Conservation (phyloP, 2,329 filamentous ascomycete species). For the Dactylellina cionopaga region DNA sequence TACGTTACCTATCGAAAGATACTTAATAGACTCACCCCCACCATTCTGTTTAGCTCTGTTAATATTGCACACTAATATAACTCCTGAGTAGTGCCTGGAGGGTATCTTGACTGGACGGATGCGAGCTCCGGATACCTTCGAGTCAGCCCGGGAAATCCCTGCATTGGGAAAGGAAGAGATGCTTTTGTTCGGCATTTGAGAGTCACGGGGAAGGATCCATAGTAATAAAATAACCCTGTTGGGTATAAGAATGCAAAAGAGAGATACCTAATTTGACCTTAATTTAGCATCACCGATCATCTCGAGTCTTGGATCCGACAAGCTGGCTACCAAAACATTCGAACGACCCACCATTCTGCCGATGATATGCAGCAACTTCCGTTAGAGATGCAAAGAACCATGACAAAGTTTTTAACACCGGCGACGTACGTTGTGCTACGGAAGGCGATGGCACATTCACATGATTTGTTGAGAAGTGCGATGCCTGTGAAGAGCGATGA, state of each 20-base stretch:
- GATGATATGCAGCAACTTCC: background rate
- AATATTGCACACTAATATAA: background rate
- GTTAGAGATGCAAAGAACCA: background rate
- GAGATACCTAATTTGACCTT: background rate
- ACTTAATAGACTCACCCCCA: too few species aligned
- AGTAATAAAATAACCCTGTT: background rate
- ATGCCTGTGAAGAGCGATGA: background rate
- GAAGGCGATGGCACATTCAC: background rate
- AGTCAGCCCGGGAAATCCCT: background rate
- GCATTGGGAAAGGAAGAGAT: background rate
- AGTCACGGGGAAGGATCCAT: background rate
- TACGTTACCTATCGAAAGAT: background rate
- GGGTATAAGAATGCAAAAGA: background rate
- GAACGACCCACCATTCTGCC: background rate
- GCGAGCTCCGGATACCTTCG: background rate
- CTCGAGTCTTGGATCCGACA: background rate
- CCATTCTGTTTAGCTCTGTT: background rate
- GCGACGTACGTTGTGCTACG: background rate
- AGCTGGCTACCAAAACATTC: background rate
- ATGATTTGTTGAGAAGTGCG: background rate
- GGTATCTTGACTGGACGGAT: constrained; percentile 8
- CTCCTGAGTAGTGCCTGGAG: background rate
- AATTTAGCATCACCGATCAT: background rate
- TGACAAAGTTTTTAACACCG: background rate
- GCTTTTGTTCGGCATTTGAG: background rate